Conservation (phyloP, 345 rosid genomes). For the Orychophragmus violaceus region DNA sequence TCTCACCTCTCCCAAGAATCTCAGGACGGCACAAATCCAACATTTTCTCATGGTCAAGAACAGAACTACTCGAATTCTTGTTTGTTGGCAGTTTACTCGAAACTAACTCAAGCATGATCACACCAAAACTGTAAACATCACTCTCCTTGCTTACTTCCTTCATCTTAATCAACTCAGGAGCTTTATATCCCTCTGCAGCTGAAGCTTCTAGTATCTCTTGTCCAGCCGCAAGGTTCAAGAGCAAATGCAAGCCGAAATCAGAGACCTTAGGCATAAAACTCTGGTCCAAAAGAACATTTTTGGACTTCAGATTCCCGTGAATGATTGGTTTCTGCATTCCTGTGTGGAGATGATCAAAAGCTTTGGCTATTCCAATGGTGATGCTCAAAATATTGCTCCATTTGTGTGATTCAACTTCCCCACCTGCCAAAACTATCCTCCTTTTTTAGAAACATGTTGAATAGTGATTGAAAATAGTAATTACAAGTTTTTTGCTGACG, state of each 20-base stretch:
- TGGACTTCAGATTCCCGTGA: constrained; percentile 83
- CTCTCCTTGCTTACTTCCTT: constrained; percentile 61
- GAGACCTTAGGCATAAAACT: constrained; percentile 52
- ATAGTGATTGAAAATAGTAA: neutral
- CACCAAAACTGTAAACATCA: constrained; percentile 73
- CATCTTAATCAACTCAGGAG: constrained; percentile 88
- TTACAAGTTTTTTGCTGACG: neutral
- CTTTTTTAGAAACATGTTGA: neutral
- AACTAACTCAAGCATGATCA: constrained; percentile 70
- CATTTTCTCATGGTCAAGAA: constrained; percentile 43
- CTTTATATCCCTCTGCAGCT: constrained; percentile 80
- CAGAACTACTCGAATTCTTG: constrained; percentile 6
- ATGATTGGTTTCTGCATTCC: constrained; percentile 52
- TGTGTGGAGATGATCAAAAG: constrained; percentile 70
- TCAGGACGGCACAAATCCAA: constrained; percentile 54
- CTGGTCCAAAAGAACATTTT: constrained; percentile 59
- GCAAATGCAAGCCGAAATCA: constrained; percentile 64
- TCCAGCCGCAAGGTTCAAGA: constrained; percentile 56
- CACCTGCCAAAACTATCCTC: constrained; percentile 41
- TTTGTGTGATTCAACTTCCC: constrained; percentile 44
- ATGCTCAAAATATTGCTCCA: constrained; percentile 55
- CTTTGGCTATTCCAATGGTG: constrained; percentile 60
- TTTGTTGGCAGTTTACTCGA: constrained; percentile 61
- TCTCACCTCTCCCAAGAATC: constrained; percentile 28
- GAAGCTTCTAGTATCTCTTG: constrained; percentile 76